Conservation (phyloP, 805 yeast species). For the Kurtzmaniella fragi region DNA sequence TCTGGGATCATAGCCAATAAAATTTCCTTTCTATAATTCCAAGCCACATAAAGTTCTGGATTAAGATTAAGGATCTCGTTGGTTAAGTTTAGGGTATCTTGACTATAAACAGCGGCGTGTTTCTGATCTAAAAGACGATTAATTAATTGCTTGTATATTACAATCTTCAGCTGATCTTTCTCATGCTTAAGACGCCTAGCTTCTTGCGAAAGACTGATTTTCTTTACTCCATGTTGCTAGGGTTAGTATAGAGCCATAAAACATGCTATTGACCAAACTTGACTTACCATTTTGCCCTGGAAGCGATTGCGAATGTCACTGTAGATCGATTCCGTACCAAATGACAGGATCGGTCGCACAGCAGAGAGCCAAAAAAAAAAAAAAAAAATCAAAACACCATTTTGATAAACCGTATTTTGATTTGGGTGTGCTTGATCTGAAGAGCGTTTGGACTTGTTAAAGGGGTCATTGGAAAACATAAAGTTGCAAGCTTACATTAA, state of each 20-base stretch:
- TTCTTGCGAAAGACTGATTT: slow-evolving; percentile 53
- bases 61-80: slow-evolving; percentile 56
- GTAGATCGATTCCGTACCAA: too few relatives aligned
- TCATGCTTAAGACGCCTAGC: slow-evolving; percentile 46
- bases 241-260: slow-evolving; percentile 9
- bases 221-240: slow-evolving; percentile 67
- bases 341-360: too few relatives aligned
- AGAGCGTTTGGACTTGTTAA: too few relatives aligned
- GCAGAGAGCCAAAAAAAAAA: too few relatives aligned
- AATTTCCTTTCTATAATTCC: slow-evolving; percentile 86
- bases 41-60: slow-evolving; percentile 83
- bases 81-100: slow-evolving; percentile 46
- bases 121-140: slow-evolving; percentile 34
- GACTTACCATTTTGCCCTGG: too few relatives aligned
- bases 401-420: too few relatives aligned
- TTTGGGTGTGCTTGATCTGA: too few relatives aligned
- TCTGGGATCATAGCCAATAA: slow-evolving; percentile 24
- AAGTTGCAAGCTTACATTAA: too few relatives aligned
- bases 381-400: too few relatives aligned
- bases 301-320: too few relatives aligned
- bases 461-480: too few relatives aligned
- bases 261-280: too few relatives aligned
- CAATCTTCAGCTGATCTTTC: slow-evolving; percentile 59
- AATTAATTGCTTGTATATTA: slow-evolving; percentile 45
- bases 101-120: slow-evolving; percentile 11